These are phyloP conservation scores for Castanea crenata DNA, from an alignment of 306 rosid species.

Conservation along the genomic window DNA sequence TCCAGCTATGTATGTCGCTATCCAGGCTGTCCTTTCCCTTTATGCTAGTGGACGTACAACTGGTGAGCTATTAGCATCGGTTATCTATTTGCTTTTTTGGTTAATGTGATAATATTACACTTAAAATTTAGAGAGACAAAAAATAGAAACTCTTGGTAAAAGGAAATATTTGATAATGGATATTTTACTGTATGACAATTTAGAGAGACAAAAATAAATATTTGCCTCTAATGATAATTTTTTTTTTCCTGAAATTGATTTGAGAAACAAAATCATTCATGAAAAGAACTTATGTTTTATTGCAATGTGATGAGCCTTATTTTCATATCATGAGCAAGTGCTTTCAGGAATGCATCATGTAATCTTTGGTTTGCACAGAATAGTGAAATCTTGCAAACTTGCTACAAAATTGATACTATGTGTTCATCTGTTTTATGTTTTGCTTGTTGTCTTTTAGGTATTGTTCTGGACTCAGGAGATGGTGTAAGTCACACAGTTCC, in stretches of 20 bases:
- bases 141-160: not conserved
- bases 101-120: not conserved
- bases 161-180: not conserved
- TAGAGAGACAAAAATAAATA: not conserved
- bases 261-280: not conserved
- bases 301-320: too few relatives aligned
- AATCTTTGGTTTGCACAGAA: not conserved
- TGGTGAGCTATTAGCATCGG: conserved; percentile 43
- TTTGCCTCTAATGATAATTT: not conserved
- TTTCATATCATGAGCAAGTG: not conserved
- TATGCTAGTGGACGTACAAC: conserved; percentile 99
- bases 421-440: not conserved
- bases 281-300: not conserved
- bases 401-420: too few relatives aligned
- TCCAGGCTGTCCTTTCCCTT: conserved; percentile 95
- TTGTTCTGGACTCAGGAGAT: conserved; percentile 94
- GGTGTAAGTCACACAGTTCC: conserved; percentile 99
- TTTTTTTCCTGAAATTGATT: not conserved
- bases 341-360: not conserved
- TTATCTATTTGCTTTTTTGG: not conserved
- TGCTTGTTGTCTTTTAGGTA: conserved; percentile 46
- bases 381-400: too few relatives aligned
- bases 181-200: not conserved
- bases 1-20: conserved; percentile 97
- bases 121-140: not conserved